A percentile compares a stretch with the other conserved stretches of the same genome.
Conservation (phyloP, 2,329 filamentous ascomycete species). For the Simplicillium sp. region DNA sequence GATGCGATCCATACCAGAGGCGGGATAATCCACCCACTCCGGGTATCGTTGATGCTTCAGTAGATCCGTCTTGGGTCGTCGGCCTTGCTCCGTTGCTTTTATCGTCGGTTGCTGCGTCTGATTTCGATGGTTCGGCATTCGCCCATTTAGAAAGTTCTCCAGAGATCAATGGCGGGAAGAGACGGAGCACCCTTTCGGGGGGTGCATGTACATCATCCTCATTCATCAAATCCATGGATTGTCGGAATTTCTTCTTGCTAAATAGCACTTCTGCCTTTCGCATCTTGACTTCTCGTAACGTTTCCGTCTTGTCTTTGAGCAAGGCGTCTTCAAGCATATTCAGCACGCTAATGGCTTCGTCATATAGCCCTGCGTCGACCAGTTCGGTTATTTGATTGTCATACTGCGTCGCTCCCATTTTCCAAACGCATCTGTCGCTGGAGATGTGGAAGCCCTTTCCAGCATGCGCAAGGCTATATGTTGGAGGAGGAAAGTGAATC, state of each 20-base stretch:
- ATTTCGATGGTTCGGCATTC: conserved; percentile 27
- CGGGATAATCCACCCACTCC: conserved; percentile 41
- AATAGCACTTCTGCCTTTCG: conserved; percentile 84
- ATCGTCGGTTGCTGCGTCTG: conserved; percentile 27
- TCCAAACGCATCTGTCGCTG: conserved; percentile 87
- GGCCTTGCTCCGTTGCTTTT: conserved; percentile 17
- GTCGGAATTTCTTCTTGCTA: conserved; percentile 69
- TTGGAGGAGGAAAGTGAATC: conserved; percentile 86
- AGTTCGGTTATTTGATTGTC: conserved; percentile 81
- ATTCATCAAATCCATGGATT: conserved; percentile 81
- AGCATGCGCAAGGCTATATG: conserved; percentile 87
- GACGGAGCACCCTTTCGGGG: conserved; percentile 73
- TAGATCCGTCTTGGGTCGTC: conserved; percentile 15
- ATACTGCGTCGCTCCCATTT: conserved; percentile 90
- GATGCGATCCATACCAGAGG: conserved; percentile 37
- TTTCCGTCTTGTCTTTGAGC: conserved; percentile 69
- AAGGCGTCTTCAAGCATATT: conserved; percentile 88
- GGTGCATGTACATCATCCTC: conserved; percentile 79
- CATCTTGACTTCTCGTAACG: conserved; percentile 80
- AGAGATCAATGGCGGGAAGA: conserved; percentile 78
- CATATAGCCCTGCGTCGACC: conserved; percentile 62
- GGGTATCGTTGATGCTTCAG: conserved; percentile 23
- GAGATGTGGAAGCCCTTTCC: conserved; percentile 92
- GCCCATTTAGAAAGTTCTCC: conserved; percentile 62
- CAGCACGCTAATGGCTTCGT: conserved; percentile 86